Percentiles rank a stretch among this genome's conserved stretches.
These are phyloP conservation scores for Chaetomium cochliodes DNA, from an alignment of 495 filamentous ascomycete genomes.

Conservation along the genomic window DNA sequence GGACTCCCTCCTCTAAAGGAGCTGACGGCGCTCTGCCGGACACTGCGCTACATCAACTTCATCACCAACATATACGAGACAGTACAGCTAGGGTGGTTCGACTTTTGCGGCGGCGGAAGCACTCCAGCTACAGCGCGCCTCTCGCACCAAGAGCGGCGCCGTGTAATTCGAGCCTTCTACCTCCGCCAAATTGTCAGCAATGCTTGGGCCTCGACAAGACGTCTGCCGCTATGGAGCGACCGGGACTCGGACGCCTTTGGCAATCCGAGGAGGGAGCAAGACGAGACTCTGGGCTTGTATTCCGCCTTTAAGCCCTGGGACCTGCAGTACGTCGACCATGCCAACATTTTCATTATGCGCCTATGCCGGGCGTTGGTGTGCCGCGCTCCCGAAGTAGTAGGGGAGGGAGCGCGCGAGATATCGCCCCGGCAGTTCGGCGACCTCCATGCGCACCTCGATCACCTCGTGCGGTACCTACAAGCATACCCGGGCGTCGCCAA, in stretches of 20 bases:
- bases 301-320: conserved; percentile 8
- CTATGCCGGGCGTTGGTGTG: not conserved
- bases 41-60: not conserved
- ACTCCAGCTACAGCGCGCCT: conserved; percentile 1
- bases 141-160: conserved; percentile 8
- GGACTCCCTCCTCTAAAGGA: not conserved
- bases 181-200: conserved; percentile 13
- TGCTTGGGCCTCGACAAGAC: conserved; percentile 13
- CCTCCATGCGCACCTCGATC: not conserved
- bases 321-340: conserved; percentile 4
- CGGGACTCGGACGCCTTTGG: not conserved
- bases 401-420: not conserved
- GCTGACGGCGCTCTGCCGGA: conserved; percentile 16
- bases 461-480: not conserved
- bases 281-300: not conserved
- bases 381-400: not conserved
- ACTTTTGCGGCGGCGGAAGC: not conserved
- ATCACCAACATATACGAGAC: conserved; percentile 3
- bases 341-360: not conserved
- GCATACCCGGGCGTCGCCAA: not conserved
- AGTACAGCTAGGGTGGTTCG: not conserved
- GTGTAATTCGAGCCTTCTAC: conserved; percentile 17
- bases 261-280: not conserved
- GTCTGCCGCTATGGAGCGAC: not conserved
- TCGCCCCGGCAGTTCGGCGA: not conserved